These are phyloP conservation scores for Acanthamoeba triangularis DNA, from an alignment of 208 protist species.

Conservation along the genomic window DNA sequence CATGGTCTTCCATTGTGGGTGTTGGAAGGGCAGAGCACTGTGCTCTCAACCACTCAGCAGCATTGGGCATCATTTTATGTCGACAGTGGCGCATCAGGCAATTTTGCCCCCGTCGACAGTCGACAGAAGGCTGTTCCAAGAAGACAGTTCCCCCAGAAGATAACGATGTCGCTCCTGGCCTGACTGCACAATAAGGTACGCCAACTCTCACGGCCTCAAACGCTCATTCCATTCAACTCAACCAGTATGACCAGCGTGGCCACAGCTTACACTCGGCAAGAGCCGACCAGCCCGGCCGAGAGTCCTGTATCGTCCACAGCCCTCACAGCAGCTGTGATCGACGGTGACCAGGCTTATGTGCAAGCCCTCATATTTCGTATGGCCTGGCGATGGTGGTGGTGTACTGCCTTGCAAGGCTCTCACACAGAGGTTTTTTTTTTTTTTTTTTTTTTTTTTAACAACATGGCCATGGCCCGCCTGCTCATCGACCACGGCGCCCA, in stretches of 20 bases:
- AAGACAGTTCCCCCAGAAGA: background rate
- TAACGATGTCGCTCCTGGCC: background rate
- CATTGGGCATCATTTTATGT: background rate
- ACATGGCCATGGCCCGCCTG: background rate
- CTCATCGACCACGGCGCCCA: slow-evolving; percentile 3
- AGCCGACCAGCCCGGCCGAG: background rate
- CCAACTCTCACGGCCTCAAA: background rate
- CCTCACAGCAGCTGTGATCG: background rate
- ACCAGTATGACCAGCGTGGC: background rate
- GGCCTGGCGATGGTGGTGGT: background rate
- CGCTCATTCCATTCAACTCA: background rate
- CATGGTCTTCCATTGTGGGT: too few species aligned
- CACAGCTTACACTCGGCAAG: background rate
- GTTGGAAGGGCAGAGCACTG: too few species aligned
- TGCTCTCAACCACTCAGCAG: too few species aligned
- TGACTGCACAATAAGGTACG: too few species aligned
- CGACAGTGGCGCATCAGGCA: background rate
- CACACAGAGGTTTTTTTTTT: background rate
- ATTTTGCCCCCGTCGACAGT: background rate
- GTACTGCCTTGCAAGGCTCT: background rate
- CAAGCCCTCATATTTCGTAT: background rate
- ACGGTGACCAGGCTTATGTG: background rate
- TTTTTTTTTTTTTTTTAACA: background rate
- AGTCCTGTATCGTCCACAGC: too few species aligned
- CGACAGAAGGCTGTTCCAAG: background rate